These are phyloP conservation scores for Erythrobasidium hasegawianum DNA, from an alignment of 1,284 basidiomycete genomes.

Conservation along the genomic window DNA sequence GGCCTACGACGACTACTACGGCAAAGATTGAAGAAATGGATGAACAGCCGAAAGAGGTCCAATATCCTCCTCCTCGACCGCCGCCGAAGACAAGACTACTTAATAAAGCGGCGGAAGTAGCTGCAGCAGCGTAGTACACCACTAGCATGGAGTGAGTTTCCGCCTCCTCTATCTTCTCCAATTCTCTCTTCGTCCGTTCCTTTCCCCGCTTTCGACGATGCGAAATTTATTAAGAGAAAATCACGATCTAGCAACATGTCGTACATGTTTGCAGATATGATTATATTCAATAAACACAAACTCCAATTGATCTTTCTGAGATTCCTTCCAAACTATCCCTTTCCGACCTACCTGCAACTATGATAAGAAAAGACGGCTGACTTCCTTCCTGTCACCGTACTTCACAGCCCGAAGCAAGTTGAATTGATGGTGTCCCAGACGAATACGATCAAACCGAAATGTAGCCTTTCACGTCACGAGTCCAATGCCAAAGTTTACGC, in stretches of 20 bases:
- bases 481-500: too few relatives aligned
- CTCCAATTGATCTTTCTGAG: slow-evolving; percentile 36
- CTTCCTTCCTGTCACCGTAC: too few relatives aligned
- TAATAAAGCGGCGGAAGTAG: slow-evolving; percentile 3
- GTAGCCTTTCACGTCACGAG: too few relatives aligned
- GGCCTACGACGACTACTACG: not conserved
- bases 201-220: slow-evolving; percentile 8
- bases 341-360: not conserved
- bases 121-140: not conserved
- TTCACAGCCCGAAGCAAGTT: too few relatives aligned
- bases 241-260: slow-evolving; percentile 17
- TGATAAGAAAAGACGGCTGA: too few relatives aligned
- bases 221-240: slow-evolving; percentile 2
- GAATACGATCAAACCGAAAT: too few relatives aligned
- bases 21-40: slow-evolving; percentile 15
- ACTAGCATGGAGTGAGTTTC: too few relatives aligned
- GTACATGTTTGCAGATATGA: slow-evolving; percentile 24
- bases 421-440: too few relatives aligned
- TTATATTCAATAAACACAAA: slow-evolving; percentile 24
- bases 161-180: too few relatives aligned
- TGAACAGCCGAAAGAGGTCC: not conserved
- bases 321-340: not conserved
- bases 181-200: too few relatives aligned
- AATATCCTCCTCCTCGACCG: slow-evolving; percentile 27
- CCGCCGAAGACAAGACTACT: slow-evolving; percentile 26